These are phyloP conservation scores for Monsonia emarginata DNA, from an alignment of 441 rosid genomes.

Conservation along the genomic window DNA sequence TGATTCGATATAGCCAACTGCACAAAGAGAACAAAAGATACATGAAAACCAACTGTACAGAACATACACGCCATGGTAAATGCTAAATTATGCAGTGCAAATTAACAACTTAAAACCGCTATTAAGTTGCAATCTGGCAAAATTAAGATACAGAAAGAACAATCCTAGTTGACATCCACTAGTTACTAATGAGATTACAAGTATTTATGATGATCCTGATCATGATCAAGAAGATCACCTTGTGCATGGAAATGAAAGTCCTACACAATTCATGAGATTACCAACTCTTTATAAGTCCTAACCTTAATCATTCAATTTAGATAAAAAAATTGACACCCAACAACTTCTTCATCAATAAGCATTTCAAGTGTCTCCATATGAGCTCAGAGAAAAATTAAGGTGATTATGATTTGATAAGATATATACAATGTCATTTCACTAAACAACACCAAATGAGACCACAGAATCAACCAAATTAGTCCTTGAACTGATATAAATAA, in stretches of 20 bases:
- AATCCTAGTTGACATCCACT: neutral
- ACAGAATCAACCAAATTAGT: neutral
- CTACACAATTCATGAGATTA: neutral
- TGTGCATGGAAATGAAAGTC: neutral
- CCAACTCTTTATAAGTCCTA: too few species aligned
- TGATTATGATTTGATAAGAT: too few species aligned
- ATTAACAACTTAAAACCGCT: neutral
- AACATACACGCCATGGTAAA: neutral
- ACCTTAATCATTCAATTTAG: neutral
- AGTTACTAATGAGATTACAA: neutral
- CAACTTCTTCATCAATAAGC: too few species aligned
- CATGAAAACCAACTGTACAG: neutral
- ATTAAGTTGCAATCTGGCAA: neutral
- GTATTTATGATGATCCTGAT: neutral
- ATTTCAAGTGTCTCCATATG: too few species aligned
- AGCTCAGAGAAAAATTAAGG: too few species aligned
- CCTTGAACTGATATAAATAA: neutral
- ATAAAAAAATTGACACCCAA: neutral
- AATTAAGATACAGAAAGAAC: neutral
- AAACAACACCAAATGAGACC: too few species aligned
- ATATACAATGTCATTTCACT: too few species aligned
- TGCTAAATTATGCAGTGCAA: neutral
- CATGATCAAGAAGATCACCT: neutral
- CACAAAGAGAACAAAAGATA: neutral
- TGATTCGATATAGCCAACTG: conserved; percentile 86